Conservation (phyloP, 2,329 filamentous ascomycete genomes). For the Aspergillus hiratsukae region DNA sequence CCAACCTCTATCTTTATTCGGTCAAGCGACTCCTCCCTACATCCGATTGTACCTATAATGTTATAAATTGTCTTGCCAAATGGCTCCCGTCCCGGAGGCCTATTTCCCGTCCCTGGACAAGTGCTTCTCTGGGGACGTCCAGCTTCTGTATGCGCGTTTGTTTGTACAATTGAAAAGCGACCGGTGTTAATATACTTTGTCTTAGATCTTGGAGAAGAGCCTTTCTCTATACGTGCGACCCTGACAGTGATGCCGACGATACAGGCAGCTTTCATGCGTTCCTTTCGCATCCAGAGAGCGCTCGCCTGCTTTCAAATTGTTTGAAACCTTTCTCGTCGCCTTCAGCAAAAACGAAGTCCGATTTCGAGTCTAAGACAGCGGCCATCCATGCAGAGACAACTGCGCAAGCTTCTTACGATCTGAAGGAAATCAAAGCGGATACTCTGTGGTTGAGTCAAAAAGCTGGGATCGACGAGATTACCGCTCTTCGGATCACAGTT, state of each 20-base stretch:
- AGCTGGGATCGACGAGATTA: slow-evolving; percentile 72
- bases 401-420: slow-evolving; percentile 62
- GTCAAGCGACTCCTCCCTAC: slow-evolving; percentile 5
- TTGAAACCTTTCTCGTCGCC: slow-evolving; percentile 63
- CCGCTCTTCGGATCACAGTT: slow-evolving; percentile 73
- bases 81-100: slow-evolving; percentile 67
- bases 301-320: slow-evolving; percentile 64
- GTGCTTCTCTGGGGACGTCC: slow-evolving; percentile 74
- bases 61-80: slow-evolving; percentile 43
- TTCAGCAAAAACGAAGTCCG: slow-evolving; percentile 60
- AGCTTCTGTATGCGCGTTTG: slow-evolving; percentile 61
- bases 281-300: slow-evolving; percentile 64
- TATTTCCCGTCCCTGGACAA: slow-evolving; percentile 83
- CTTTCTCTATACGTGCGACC: slow-evolving; percentile 48
- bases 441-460: slow-evolving; percentile 79
- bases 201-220: slow-evolving; percentile 57
- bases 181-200: slow-evolving; percentile 17
- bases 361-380: slow-evolving; percentile 79
- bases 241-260: slow-evolving; percentile 45
- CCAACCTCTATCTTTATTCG: slow-evolving; percentile 3
- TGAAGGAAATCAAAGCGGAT: slow-evolving; percentile 79
- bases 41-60: slow-evolving; percentile 30
- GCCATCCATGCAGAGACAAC: slow-evolving; percentile 76
- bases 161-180: background rate
- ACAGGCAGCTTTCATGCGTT: slow-evolving; percentile 61